Percentiles rank a stretch among this genome's conserved stretches.
Evolutionary conservation across 2,329 filamentous ascomycete species (phyloP).

Genomic region (Claviceps monticola): DNA sequence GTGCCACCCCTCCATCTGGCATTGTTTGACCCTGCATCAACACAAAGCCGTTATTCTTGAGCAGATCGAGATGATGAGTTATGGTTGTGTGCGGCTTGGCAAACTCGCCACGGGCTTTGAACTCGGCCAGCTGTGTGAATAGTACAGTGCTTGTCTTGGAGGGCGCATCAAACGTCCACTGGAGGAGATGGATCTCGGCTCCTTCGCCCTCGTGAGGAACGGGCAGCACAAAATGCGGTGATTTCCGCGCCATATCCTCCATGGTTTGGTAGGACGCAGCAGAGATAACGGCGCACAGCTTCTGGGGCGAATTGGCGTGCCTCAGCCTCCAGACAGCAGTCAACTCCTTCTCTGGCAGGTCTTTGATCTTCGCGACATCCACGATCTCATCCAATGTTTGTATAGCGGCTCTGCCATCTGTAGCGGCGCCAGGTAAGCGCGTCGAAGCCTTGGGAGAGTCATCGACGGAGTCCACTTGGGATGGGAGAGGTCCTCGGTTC

Average conservation of each 20-base stretch:
- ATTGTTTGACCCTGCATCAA: constrained; percentile 74
- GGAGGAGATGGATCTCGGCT: constrained; percentile 89
- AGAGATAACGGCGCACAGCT: constrained; percentile 75
- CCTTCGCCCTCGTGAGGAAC: constrained; percentile 55
- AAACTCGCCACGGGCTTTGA: constrained; percentile 79
- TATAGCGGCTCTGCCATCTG: constrained; percentile 14
- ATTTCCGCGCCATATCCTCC: constrained; percentile 51
- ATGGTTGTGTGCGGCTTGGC: constrained; percentile 86
- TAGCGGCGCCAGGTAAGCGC: not conserved
- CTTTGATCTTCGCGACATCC: constrained; percentile 63
- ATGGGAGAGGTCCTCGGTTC: constrained; percentile 18
- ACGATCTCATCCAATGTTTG: constrained; percentile 43
- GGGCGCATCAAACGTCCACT: constrained; percentile 76
- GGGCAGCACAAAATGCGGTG: constrained; percentile 86
- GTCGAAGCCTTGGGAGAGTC: constrained; percentile 10
- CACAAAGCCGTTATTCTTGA: constrained; percentile 60
- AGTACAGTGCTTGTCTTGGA: constrained; percentile 60
- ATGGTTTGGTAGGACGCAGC: constrained; percentile 60
- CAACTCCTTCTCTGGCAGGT: constrained; percentile 68
- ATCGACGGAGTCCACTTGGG: constrained; percentile 8
- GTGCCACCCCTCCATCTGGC: constrained; percentile 59
- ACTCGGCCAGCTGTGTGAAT: constrained; percentile 89
- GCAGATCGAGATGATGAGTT: constrained; percentile 79
- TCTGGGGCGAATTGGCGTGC: constrained; percentile 57
- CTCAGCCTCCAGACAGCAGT: constrained; percentile 81